Evolutionary conservation across 192 early-diverging fungal genomes (phyloP).

Genomic region (Backusella sp.): DNA sequence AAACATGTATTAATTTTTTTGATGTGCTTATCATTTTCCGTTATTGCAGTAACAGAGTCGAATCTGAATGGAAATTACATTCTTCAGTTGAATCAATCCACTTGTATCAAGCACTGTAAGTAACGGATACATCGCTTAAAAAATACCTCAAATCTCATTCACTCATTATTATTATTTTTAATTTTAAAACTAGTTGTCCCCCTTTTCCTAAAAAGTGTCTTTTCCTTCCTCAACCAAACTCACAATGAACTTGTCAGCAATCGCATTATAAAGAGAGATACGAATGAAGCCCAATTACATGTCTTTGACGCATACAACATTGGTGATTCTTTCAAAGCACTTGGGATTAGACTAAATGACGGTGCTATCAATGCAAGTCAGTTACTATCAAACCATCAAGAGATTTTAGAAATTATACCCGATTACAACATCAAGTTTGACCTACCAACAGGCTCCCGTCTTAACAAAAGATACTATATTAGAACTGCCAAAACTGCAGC

Average conservation of each 20-base stretch:
- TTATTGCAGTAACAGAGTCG: neutral
- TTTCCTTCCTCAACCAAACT: neutral
- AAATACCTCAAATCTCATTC: neutral
- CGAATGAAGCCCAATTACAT: neutral
- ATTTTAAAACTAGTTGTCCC: slow-evolving; percentile 10
- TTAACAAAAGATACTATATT: slow-evolving; percentile 14
- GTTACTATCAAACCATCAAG: neutral
- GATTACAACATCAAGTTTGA: slow-evolving; percentile 17
- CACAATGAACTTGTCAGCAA: neutral
- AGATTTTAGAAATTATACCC: slow-evolving; percentile 20
- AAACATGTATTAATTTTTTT: neutral
- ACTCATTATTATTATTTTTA: neutral
- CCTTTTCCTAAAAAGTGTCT: neutral
- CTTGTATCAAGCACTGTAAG: slow-evolving; percentile 14
- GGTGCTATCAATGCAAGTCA: neutral
- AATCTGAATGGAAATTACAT: slow-evolving; percentile 1
- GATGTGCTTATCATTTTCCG: neutral
- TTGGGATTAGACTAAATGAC: neutral
- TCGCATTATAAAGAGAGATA: neutral
- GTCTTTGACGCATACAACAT: slow-evolving; percentile 22
- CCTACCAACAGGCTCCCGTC: neutral
- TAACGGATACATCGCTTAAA: neutral
- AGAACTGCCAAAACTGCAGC: neutral
- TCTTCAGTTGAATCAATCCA: slow-evolving; percentile 10
- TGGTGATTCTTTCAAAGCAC: slow-evolving; percentile 11